Evolutionary conservation across 208 protist genomes (phyloP), one percentile per base, ranked within the genome.

Genomic region (Leishmania guyanensis): DNA sequence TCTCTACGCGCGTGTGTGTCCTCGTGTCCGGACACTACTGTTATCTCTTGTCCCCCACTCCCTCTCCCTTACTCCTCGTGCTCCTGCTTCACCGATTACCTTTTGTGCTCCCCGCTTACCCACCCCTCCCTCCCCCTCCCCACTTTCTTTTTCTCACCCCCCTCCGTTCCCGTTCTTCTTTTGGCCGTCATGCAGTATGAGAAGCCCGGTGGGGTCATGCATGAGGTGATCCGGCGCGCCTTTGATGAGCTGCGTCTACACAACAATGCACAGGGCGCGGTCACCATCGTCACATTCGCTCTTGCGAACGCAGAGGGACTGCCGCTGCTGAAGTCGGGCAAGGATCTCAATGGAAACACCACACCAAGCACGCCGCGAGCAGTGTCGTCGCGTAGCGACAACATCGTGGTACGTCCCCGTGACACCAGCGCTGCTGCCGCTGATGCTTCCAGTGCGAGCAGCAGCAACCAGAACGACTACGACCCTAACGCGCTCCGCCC

Each of bases 141-240:
- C n/a, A 5, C 36, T 36, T 5, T 43, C 17, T 39, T 12, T 48
- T 48, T 50, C 54, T 65, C 50, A 12, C 12, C 54, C 39, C 33
- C 33, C 53, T 54, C 50, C 50, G 46, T 70, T 68, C 36, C 39
- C 22, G 26, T 50, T 75, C 79, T 78, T 71, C 81, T 68, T 87
- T 78, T 58, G 33, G 56, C 72, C 22, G n/a, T 75, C 71, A 90
- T 89, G 86, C 78, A 89, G 17, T 90, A 85, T 53, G 91, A 95
- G 43, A 94, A 91, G 70, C 86, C 93, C 10, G 70, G 82, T 0
- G 89, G 88, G 56, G 83, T 78, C 39, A 94, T 97, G 90, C 93
- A 94, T 76, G 91, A 95, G 54, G 81, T 84, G 51, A 86, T 97
- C 50, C 88, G 90, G 12, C 90, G 88, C n/a, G 89, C 87, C 20